Evolutionary conservation across 164 flowering plant species (phyloP), one percentile per base, ranked within the genome.

Genomic region (Houttuynia cordata): DNA sequence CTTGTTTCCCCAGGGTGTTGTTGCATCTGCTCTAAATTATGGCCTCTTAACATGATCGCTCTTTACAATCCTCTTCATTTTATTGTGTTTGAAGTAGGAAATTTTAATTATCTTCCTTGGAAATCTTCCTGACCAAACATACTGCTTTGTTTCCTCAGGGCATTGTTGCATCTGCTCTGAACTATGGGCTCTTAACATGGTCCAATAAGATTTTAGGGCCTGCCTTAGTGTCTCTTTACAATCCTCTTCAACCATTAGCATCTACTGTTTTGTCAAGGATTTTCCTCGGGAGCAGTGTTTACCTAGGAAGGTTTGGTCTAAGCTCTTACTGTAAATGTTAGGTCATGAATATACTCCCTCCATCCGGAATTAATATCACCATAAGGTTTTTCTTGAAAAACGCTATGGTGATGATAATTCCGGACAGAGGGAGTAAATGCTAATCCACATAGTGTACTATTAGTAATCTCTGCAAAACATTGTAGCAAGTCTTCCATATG

Each of bases 41-140:
- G 99, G 96, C 41, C 80, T 90, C 47, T 64, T 85, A 63, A 85
- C 97, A 55, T 94, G 99, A 97, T 82, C 83, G 91, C 97, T 42
- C 82, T 94, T 7, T 91, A 94, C 66, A 83, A 79, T 68, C 99
- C 99, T 10, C 91, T 94, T 65, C 99, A 94, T n/a, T n/a, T n/a
- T n/a, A n/a, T n/a, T n/a, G n/a, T n/a, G n/a, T n/a, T n/a, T n/a
- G n/a, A n/a, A n/a, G n/a, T n/a, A n/a, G n/a, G 37, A 30, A 30
- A 30, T 2, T 30, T 2, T 30, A 30, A 30, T 30, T 6, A 30
- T 30, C 37, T 30, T 30, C 2, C 4, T 6, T 30, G 37, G 37
- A 30, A 30, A 2, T 30, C 37, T 30, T 30, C 2, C 37, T 30
- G 37, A 30, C 37, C 37, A 30, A 30, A 30, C 2, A 30, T 30